These are phyloP conservation scores for Botryotinia calthae DNA, from an alignment of 2,329 filamentous ascomycete species.

Conservation along the genomic window DNA sequence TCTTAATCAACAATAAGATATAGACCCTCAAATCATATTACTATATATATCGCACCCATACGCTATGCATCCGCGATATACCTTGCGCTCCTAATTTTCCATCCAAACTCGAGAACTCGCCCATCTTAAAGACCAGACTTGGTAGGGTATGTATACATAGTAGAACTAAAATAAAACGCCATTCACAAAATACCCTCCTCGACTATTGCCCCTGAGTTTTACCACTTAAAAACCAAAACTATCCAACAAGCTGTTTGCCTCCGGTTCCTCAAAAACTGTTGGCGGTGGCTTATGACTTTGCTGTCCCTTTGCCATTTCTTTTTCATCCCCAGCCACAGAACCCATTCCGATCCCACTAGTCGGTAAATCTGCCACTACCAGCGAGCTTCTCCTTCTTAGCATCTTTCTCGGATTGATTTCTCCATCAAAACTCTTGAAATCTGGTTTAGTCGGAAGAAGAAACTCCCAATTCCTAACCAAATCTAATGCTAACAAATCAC, in stretches of 20 bases:
- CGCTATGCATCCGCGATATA: constrained; percentile 8
- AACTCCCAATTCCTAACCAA: constrained; percentile 81
- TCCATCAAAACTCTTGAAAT: constrained; percentile 44
- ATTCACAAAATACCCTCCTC: not conserved
- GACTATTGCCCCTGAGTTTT: not conserved
- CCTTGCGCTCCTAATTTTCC: not conserved
- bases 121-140: not conserved
- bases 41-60: not conserved
- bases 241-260: constrained; percentile 82
- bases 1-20: not conserved
- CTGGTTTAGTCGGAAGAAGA: constrained; percentile 49
- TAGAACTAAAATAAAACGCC: constrained; percentile 1
- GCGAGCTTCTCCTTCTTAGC: constrained; percentile 67
- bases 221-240: constrained; percentile 77
- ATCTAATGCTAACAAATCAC: constrained; percentile 83
- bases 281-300: constrained; percentile 55
- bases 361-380: constrained; percentile 76
- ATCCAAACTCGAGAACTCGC: not conserved
- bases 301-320: constrained; percentile 26
- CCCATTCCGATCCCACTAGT: constrained; percentile 38
- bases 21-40: not conserved
- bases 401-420: constrained; percentile 50
- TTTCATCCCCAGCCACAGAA: constrained; percentile 39
- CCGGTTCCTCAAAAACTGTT: constrained; percentile 88
- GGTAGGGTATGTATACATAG: constrained; percentile 1